phyloP scores from a whole-genome alignment of 176 grass and related monocot genomes.

The Lolium multiflorum region DNA sequence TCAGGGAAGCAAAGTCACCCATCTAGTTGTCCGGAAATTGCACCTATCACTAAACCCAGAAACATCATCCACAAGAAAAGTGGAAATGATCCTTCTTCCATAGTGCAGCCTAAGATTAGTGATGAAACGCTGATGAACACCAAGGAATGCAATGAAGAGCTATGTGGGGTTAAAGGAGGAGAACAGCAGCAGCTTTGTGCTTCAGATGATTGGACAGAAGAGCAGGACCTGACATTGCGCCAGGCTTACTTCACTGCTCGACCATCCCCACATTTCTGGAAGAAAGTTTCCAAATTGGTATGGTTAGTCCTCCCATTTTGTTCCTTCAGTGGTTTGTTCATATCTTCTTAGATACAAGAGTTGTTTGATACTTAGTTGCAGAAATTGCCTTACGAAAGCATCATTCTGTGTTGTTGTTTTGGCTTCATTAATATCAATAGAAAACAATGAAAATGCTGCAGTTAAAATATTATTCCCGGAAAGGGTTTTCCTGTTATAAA shows the following conservation, averaged over 20 bases:
- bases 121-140: not conserved
- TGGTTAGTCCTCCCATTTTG: constrained; percentile 20
- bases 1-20: constrained; percentile 14
- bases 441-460: not conserved
- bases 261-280: constrained; percentile 97
- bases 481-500: not conserved
- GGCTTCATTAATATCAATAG: constrained; percentile 10
- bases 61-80: not conserved
- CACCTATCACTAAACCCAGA: constrained; percentile 8
- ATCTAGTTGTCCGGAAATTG: constrained; percentile 27
- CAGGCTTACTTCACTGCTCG: constrained; percentile 71
- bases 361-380: constrained; percentile 13
- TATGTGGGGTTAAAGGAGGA: constrained; percentile 40
- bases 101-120: constrained; percentile 20
- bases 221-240: constrained; percentile 66
- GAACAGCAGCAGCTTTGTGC: constrained; percentile 38
- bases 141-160: constrained; percentile 37
- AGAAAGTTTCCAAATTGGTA: constrained; percentile 96
- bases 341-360: constrained; percentile 13
- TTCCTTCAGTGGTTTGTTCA: constrained; percentile 11
- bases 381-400: constrained; percentile 8
- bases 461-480: not conserved
- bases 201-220: constrained; percentile 71
- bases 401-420: constrained; percentile 22
- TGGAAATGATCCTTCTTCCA: constrained; percentile 22